Evolutionary conservation across 352 stramenopile species (phyloP).

Genomic region (Globisporangium recalcitrans): DNA sequence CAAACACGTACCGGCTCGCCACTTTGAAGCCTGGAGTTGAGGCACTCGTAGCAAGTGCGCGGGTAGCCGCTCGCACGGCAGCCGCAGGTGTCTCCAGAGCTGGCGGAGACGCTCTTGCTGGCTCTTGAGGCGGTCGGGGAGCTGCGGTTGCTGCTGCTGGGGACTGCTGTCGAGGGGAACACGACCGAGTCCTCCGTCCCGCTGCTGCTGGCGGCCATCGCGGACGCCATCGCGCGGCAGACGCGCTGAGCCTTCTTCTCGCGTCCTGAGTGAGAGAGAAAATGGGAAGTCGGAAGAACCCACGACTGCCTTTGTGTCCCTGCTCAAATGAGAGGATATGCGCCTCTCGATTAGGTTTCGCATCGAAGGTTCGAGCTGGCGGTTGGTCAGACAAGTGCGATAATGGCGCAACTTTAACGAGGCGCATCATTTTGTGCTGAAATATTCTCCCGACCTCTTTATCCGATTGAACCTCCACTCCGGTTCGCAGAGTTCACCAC

Average conservation of each 20-base stretch:
- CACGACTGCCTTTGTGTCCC: not conserved
- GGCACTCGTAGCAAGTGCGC: conserved; percentile 8
- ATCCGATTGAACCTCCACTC: too few species aligned
- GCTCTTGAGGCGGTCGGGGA: not conserved
- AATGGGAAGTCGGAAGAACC: not conserved
- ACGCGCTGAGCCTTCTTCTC: too few species aligned
- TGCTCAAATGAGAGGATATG: not conserved
- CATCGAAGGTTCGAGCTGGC: not conserved
- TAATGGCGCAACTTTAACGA: not conserved
- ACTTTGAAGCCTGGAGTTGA: not conserved
- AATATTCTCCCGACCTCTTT: not conserved
- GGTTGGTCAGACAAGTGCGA: not conserved
- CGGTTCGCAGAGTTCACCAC: too few species aligned
- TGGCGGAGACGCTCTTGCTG: not conserved
- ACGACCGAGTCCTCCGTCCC: not conserved
- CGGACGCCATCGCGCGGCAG: not conserved
- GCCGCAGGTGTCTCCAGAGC: not conserved
- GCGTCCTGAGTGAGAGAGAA: too few species aligned
- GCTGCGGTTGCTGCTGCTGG: not conserved
- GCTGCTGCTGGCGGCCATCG: not conserved
- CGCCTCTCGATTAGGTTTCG: not conserved
- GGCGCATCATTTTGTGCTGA: not conserved
- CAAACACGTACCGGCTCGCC: not conserved
- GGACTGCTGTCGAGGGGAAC: not conserved
- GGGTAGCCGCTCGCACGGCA: not conserved